Base-by-base conservation (phyloP, 2,329 filamentous ascomycete genomes). In the Arthrinium phaeospermum region DNA sequence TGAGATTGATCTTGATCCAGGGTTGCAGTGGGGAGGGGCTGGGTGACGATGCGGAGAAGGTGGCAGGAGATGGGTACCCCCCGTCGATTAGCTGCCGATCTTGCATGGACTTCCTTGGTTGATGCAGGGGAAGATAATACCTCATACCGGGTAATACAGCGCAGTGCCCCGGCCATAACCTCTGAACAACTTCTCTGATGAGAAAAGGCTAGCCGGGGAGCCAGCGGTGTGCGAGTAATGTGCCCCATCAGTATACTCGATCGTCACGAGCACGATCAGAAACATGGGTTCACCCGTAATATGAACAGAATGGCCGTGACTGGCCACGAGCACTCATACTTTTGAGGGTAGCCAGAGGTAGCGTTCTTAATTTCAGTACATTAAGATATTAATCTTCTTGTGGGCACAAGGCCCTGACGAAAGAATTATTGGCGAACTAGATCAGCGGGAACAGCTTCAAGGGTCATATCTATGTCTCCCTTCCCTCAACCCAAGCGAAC, bases 401-500 rank as follows among this genome's bases (percentile, higher is more conserved):
- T 34, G 7, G 10, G 53, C 24, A 22, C 1, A 8, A n/a, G 53
- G 53, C 27, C 22, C 37, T 4, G 14, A 30, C 34, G 27, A 16
- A 30, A 13, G 45, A 47, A 16, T 22, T 19, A 7, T 45, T 47
- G 45, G 45, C 16, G 6, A 47, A 7, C 45, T 16, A 22, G 16
- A 0, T 19, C 19, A 19, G 6, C 19, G 8, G 46, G 46, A 49
- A 47, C 22, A n/a, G 27, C 16, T 57, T 19, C 51, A 6, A 30
- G 51, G 14, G 34, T 19, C 8, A 61, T 22, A 27, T 13, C 16
- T 37, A 61, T 22, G 53, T 14, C 16, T 37, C 1, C 16, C 19
- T 41, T 41, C 37, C 37, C 22, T 74, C 72, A 88, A 6, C 88
- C 88, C 16, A 89, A 78, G 67, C 88, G 80, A 13, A 90, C 86